A percentile compares a stretch with the other conserved stretches of the same genome.
These are phyloP conservation scores for Podospora bellae-mahoneyi DNA, from an alignment of 495 filamentous ascomycete species.

Conservation along the genomic window DNA sequence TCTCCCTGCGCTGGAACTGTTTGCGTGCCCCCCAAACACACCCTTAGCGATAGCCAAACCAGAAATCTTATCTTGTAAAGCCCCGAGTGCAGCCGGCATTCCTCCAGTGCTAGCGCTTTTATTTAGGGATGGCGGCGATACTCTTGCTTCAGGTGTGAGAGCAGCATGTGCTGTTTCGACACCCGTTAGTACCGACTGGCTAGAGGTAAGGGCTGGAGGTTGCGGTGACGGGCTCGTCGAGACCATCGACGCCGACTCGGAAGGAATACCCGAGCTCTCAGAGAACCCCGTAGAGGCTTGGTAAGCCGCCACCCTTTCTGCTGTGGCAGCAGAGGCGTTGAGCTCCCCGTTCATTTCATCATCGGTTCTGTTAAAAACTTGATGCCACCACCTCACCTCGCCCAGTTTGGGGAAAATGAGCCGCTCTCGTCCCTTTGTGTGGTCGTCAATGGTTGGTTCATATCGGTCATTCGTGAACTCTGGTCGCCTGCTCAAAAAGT, in stretches of 20 bases:
- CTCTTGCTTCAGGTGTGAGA: slow-evolving; percentile 35
- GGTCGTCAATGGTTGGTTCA: slow-evolving; percentile 71
- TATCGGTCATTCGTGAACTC: slow-evolving; percentile 83
- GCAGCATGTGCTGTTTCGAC: slow-evolving; percentile 42
- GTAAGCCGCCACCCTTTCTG: slow-evolving; percentile 33
- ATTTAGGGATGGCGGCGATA: slow-evolving; percentile 31
- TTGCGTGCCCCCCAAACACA: slow-evolving; percentile 26
- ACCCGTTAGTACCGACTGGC: slow-evolving; percentile 42
- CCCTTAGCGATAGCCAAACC: slow-evolving; percentile 42
- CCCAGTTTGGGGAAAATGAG: slow-evolving; percentile 72
- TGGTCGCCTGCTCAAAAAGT: slow-evolving; percentile 74
- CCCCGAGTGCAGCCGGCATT: slow-evolving; percentile 38
- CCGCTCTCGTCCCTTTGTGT: slow-evolving; percentile 70
- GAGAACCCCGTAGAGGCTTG: slow-evolving; percentile 26
- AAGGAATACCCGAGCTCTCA: slow-evolving; percentile 22
- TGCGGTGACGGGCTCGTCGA: slow-evolving; percentile 29
- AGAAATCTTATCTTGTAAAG: slow-evolving; percentile 47
- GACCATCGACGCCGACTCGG: slow-evolving; percentile 18
- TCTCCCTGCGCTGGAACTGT: slow-evolving; percentile 16
- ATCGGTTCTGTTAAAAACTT: slow-evolving; percentile 78
- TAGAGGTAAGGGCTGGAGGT: slow-evolving; percentile 34
- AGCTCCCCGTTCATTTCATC: slow-evolving; percentile 84
- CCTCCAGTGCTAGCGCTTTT: slow-evolving; percentile 43
- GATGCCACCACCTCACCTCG: slow-evolving; percentile 84
- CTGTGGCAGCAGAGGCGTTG: slow-evolving; percentile 40